Base-by-base conservation (phyloP, 2,329 filamentous ascomycete species). In the Scytalidium lignicola region DNA sequence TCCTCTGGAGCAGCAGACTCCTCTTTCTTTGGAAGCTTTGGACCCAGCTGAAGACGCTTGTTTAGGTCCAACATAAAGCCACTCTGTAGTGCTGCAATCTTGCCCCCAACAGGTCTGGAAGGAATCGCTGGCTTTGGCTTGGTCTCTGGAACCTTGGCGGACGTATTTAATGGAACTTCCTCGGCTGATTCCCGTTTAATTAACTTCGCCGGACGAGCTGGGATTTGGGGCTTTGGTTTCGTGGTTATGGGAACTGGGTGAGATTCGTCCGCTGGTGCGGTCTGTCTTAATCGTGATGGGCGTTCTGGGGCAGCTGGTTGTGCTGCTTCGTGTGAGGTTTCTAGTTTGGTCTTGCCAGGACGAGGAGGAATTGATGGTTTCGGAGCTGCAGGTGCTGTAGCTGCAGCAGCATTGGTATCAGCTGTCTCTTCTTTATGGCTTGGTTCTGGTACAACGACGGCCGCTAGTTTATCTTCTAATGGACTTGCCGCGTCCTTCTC, bases 41-140 rank as follows among this genome's bases (percentile, higher is more conserved):
- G 92, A 1, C 93, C 93, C 29, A 95, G 71, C 63, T 90, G 85
- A 22, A 99, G 74, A 44, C 90, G 86, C 60, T 90, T 91, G 68
- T 97, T 96, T 40, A 99, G 73, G 62, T 97, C 92, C 41, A 84
- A 90, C 78, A 99, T 83, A 67, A 99, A 97, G 2, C 88, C 90
- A 32, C 88, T 88, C 68, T 95, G 90, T 26, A 99, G 73, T 20
- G 89, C 87, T 15, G 91, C 90, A 65, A 99, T 95, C 73, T 97
- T 97, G 60, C 83, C 81, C 9, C 88, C 88, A 41, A 78, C 77
- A 2, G 90, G 88, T 42, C 90, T 82, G 13, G 84, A 79, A 10
- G 93, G 91, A 2, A 97, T 79, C 0, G 83, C 79, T 3, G 93
- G 91, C 65, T 96, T 97, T n/a, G 80, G 69, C 65, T 90, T 95